phyloP scores from a whole-genome alignment of 352 stramenopile species.

The Globisporangium nodosum region DNA sequence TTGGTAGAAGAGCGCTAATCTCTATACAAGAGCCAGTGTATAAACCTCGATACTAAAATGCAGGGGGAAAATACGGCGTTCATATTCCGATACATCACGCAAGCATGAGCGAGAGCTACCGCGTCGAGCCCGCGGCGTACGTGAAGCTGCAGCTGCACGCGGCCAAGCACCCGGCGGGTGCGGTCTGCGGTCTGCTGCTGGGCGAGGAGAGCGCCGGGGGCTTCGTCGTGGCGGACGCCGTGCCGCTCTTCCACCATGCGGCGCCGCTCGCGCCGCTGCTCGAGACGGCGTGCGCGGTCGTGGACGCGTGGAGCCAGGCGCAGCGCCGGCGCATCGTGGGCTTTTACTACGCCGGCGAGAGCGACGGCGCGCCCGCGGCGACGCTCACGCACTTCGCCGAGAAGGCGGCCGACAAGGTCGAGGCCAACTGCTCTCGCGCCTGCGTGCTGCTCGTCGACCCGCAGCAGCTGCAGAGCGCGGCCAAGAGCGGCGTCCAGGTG shows the following conservation, averaged over 20 bases:
- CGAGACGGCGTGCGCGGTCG: conserved; percentile 62
- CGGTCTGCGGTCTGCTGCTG: conserved; percentile 53
- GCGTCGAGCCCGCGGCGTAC: conserved; percentile 49
- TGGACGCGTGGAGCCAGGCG: conserved; percentile 46
- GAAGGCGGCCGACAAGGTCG: conserved; percentile 66
- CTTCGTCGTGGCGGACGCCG: conserved; percentile 49
- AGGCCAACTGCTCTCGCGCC: conserved; percentile 55
- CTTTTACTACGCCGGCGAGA: conserved; percentile 48
- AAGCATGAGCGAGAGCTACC: conserved; percentile 54
- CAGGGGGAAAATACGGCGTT: neutral
- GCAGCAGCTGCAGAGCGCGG: conserved; percentile 45
- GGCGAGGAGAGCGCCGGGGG: conserved; percentile 39
- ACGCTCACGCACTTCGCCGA: conserved; percentile 49
- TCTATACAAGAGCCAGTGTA: conserved; percentile 19
- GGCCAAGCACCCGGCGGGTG: conserved; percentile 41
- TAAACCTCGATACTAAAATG: neutral
- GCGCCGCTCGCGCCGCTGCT: conserved; percentile 55
- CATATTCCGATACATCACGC: neutral
- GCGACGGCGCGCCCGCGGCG: conserved; percentile 23
- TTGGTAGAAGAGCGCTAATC: conserved; percentile 14
- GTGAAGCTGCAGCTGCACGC: conserved; percentile 76
- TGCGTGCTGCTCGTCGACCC: conserved; percentile 70
- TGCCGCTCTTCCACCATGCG: conserved; percentile 80
- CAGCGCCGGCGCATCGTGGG: conserved; percentile 57
- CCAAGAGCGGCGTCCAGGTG: conserved; percentile 50